Base-by-base conservation (phyloP, 2,329 filamentous ascomycete genomes). In the Penicillium sp. region DNA sequence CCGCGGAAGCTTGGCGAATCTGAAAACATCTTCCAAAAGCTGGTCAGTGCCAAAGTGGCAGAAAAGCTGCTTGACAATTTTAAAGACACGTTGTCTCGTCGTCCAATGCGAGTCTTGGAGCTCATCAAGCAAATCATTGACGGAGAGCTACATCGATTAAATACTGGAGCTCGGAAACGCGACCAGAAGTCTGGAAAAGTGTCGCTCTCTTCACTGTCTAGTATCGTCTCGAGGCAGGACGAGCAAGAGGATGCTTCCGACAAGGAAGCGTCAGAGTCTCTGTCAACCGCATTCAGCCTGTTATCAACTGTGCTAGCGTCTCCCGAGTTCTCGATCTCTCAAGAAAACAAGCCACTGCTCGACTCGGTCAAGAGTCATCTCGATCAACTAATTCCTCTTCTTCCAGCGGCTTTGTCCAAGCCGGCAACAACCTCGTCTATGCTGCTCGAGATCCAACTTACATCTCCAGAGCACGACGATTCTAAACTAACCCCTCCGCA, bases 261-360 rank as follows among this genome's bases (percentile, higher is more conserved):
- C 3, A 57, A 52, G 7, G 70, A 71, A 13, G 59, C 63, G 20
- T 59, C 58, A 4, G 71, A 74, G 42, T 70, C 69, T 3, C 49
- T 74, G 25, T 67, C 70, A 4, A 65, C 67, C 8, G 70, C 71
- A 7, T 70, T 74, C 55, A 74, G 72, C 46, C 56, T 74, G 15
- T 57, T 74, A 3, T 74, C 72, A 3, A 72, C 71, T 6, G 67
- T 74, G 6, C 55, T 74, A 20, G 65, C 71, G 3, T 74, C 72
- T 5, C 67, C 71, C 1, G 69, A 72, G 8, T 74, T 74, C 32
- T 55, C 61, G 2, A 49, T 62, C 6, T 66, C 70, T 1, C 50
- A 60, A 38, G 61, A 66, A 20, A 64, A 65, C 3, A 49, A 60
- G 2, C 59, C 61, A 8, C 48, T 65, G 1, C 59, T 74, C 3